Base-by-base conservation (phyloP, 1,139 yeast species). In the Candida anutae region DNA sequence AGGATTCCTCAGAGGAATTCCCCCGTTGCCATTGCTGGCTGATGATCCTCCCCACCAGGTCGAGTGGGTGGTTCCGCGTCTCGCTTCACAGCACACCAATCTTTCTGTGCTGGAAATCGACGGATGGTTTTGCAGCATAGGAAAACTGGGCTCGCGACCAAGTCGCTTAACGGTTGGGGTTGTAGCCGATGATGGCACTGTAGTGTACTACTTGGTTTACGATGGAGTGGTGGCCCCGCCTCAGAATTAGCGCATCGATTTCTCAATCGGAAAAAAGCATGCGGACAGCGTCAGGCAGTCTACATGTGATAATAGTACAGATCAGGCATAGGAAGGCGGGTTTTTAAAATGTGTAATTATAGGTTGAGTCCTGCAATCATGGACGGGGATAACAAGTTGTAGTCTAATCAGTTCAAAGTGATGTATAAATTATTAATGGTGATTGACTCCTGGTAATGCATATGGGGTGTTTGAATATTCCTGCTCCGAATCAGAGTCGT, bases 191-290 rank as follows among this genome's bases (percentile, higher is more conserved):
- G 88, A 79, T 46, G 77, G 82, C 0, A 75, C 85, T 0, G 64
- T 80, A 3, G 80, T 77, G 5, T 80, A 77, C 42, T 79, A 79
- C 43, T 66, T 74, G 40, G 63, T 77, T 21, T 70, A 77, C 43
- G 69, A 69, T 35, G 87, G 84, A 1, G 56, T 78, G 12, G 69
- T 65, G 6, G 70, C 67, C 45, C 87, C 87, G 3, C 54, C 73
- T 22, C 67, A 67, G 41, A 71, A 71, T 40, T 73, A 41, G 19
- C 19, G 10, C 10, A 8, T 17, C 10, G 10, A 8, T 8, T 17
- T 8, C 19, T 17, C 19, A n/a, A n/a, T n/a, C n/a, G n/a, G n/a
- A n/a, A n/a, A n/a, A n/a, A n/a, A n/a, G n/a, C n/a, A n/a, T n/a
- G n/a, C n/a, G n/a, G n/a, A n/a, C n/a, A n/a, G n/a, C n/a, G n/a